phyloP scores from a whole-genome alignment of 345 rosid species.

The Brassica juncea region DNA sequence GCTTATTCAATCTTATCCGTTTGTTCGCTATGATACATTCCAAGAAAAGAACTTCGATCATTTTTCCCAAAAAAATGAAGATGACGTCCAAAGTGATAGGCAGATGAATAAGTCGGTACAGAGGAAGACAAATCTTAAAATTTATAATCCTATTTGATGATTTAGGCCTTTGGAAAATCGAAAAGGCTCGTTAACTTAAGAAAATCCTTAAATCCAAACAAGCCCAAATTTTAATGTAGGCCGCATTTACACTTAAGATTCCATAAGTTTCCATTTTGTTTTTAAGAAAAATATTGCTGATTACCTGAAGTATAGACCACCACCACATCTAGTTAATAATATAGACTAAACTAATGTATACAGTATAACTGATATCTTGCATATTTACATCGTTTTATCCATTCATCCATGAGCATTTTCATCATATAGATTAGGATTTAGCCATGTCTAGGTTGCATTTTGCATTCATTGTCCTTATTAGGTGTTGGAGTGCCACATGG shows the following conservation, averaged over 20 bases:
- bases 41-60: background rate
- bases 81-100: background rate
- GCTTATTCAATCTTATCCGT: background rate
- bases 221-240: slow-evolving; percentile 3
- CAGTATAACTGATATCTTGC: no score
- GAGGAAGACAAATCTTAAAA: background rate
- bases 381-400: no score
- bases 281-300: background rate
- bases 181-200: background rate
- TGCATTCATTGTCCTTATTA: no score
- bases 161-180: background rate
- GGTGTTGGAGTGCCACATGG: no score
- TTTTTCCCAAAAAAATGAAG: background rate
- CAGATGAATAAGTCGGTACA: background rate
- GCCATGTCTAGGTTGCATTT: no score
- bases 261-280: background rate
- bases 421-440: no score
- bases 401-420: no score
- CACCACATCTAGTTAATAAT: no score
- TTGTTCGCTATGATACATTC: slow-evolving; percentile 1
- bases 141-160: background rate
- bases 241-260: background rate
- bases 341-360: no score
- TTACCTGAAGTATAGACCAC: no score
- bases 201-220: background rate